Evolutionary conservation across 1,284 basidiomycete species (phyloP).

Genomic region (Ustilago trichophora): DNA sequence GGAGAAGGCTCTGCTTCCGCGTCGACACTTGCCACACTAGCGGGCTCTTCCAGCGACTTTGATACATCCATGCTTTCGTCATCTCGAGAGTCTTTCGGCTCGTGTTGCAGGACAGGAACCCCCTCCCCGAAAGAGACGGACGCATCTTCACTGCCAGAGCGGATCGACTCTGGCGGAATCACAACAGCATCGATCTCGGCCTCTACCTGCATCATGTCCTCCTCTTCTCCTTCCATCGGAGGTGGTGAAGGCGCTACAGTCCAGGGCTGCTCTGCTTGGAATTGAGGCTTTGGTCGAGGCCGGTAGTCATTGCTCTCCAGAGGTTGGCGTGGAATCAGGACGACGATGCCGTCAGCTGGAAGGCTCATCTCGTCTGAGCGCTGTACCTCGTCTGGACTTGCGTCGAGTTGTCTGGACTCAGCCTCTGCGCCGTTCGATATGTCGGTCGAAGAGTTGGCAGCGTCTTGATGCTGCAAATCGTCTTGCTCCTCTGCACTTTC

Average conservation of each 20-base stretch:
- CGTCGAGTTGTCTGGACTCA: background rate
- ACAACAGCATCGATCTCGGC: constrained; percentile 1
- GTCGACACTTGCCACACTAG: no score
- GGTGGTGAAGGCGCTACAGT: constrained; percentile 15
- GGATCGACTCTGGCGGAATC: background rate
- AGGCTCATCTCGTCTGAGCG: background rate
- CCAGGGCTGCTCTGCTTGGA: constrained; percentile 5
- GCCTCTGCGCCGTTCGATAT: background rate
- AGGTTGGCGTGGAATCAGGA: constrained; percentile 6
- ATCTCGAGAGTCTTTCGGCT: background rate
- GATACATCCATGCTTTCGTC: background rate
- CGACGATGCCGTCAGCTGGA: constrained; percentile 23
- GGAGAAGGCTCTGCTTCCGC: no score
- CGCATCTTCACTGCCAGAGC: background rate
- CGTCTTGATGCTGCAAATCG: no score
- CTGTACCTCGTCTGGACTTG: background rate
- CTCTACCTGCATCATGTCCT: constrained; percentile 24
- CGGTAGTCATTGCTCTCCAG: background rate
- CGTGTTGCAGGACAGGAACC: background rate
- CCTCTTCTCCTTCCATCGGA: constrained; percentile 25
- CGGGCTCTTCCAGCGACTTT: no score
- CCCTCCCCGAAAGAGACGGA: background rate
- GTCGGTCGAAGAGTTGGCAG: background rate
- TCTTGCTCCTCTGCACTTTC: constrained; percentile 2
- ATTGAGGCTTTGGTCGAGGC: background rate